These are phyloP conservation scores for Rhizopogon vulgaris DNA, from an alignment of 768 basidiomycete species.

Conservation along the genomic window DNA sequence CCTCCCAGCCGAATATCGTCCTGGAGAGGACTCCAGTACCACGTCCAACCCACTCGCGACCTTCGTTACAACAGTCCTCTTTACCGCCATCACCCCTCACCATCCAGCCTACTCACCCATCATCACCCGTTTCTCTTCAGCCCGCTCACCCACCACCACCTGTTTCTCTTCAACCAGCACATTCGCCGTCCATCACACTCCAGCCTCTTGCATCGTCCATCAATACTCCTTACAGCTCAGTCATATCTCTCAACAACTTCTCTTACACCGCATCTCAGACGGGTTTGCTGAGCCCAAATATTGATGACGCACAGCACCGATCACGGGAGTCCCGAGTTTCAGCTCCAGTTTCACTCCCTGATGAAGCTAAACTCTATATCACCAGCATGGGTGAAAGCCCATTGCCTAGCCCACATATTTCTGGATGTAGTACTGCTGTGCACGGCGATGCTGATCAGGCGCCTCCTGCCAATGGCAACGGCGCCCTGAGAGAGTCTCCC, in stretches of 20 bases:
- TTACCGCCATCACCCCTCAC: background rate
- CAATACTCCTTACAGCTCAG: slow-evolving; percentile 10
- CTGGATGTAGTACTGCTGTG: slow-evolving; percentile 1
- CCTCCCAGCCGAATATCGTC: slow-evolving; percentile 15
- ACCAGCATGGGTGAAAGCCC: slow-evolving; percentile 64
- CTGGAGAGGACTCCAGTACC: background rate
- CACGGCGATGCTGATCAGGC: background rate
- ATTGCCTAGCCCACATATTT: slow-evolving; percentile 40
- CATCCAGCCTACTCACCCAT: background rate
- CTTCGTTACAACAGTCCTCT: slow-evolving; percentile 4
- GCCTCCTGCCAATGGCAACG: background rate
- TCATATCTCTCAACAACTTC: slow-evolving; percentile 9
- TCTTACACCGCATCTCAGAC: slow-evolving; percentile 12
- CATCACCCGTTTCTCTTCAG: slow-evolving; percentile 1
- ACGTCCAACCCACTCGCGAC: background rate
- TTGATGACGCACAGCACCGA: slow-evolving; percentile 29
- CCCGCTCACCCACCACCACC: slow-evolving; percentile 6
- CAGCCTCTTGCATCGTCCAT: slow-evolving; percentile 31
- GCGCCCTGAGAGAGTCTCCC: slow-evolving; percentile 2
- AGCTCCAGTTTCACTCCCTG: slow-evolving; percentile 58
- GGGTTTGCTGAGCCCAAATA: slow-evolving; percentile 16
- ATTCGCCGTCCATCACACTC: slow-evolving; percentile 14
- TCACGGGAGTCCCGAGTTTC: slow-evolving; percentile 59
- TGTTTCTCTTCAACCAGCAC: slow-evolving; percentile 2
- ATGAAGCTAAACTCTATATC: slow-evolving; percentile 72